Evolutionary conservation across 2,329 filamentous ascomycete genomes (phyloP).

Genomic region (Colletotrichum brevisporum): DNA sequence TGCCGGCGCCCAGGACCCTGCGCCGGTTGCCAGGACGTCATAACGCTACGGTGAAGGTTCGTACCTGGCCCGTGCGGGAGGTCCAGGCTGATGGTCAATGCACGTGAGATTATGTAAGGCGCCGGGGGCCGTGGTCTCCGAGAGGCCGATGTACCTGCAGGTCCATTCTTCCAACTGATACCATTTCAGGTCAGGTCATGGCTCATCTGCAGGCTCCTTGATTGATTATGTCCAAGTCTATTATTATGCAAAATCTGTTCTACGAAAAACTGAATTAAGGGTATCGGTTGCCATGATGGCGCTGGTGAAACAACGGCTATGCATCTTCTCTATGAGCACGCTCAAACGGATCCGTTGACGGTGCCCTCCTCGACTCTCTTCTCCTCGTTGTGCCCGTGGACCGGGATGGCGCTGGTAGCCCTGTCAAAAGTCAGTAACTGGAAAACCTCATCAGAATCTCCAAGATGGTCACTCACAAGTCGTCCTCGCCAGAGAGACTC

Average conservation of each 20-base stretch:
- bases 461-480: constrained; percentile 25
- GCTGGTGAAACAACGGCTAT: constrained; percentile 4
- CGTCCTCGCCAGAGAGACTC: constrained; percentile 61
- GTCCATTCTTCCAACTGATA: neutral
- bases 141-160: neutral
- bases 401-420: constrained; percentile 26
- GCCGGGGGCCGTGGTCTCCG: neutral
- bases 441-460: too few relatives aligned
- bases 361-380: constrained; percentile 37
- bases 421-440: constrained; percentile 10
- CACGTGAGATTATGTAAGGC: constrained; percentile 16
- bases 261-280: constrained; percentile 2
- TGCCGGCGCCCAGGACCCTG: constrained; percentile 33
- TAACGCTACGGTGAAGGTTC: constrained; percentile 7
- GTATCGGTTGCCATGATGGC: constrained; percentile 25
- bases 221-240: constrained; percentile 24
- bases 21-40: constrained; percentile 29
- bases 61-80: constrained; percentile 14
- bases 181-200: too few relatives aligned
- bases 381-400: constrained; percentile 36
- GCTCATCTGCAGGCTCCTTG: too few relatives aligned
- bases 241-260: neutral
- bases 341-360: constrained; percentile 25
- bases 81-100: neutral
- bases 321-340: neutral